A percentile compares a stretch with the other conserved stretches of the same genome.
Evolutionary conservation across 2,329 filamentous ascomycete genomes (phyloP).

Genomic region (Ilyonectria destructans): DNA sequence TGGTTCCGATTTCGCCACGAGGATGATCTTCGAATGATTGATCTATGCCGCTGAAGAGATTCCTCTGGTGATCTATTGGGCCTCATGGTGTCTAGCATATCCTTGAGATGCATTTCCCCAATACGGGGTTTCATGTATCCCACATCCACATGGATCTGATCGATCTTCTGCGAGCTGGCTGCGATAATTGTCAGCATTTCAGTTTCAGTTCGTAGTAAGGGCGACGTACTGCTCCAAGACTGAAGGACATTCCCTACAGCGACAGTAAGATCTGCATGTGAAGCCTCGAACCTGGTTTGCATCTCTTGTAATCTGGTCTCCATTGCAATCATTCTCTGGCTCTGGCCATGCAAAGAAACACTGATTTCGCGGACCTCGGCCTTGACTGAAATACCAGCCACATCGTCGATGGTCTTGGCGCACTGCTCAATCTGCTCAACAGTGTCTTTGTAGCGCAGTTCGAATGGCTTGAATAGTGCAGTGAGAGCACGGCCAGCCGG

Average conservation of each 20-base stretch:
- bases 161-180: not conserved
- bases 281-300: no score
- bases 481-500: conserved; percentile 4
- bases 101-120: conserved; percentile 1
- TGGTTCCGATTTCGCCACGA: not conserved
- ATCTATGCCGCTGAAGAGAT: conserved; percentile 4
- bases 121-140: not conserved
- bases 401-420: conserved; percentile 8
- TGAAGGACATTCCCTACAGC: no score
- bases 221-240: no score
- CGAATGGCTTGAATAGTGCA: conserved; percentile 19
- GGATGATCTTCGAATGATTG: conserved; percentile 8
- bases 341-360: no score
- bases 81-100: conserved; percentile 2
- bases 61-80: not conserved
- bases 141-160: not conserved
- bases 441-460: conserved; percentile 10
- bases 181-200: not conserved
- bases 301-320: no score
- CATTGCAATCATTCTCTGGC: no score
- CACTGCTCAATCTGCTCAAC: conserved; percentile 3
- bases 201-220: no score
- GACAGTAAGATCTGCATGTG: no score
- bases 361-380: conserved; percentile 5
- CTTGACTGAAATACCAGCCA: not conserved